Evolutionary conservation across 768 basidiomycete species (phyloP), one percentile per base, ranked within the genome.

Genomic region (Amanita polypyramis): DNA sequence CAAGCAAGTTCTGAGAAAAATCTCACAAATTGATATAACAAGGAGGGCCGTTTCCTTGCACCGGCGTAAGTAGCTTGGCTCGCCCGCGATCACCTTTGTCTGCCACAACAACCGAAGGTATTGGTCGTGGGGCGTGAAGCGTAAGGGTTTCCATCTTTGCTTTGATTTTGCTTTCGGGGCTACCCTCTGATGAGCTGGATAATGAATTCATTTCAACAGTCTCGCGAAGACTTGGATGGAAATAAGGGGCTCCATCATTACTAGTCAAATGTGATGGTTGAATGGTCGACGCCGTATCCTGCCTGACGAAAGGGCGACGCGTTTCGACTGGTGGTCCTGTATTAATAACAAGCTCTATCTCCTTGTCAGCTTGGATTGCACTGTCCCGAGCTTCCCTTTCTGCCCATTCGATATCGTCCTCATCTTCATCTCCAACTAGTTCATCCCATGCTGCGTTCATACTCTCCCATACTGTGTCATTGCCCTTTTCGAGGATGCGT

Each of bases 371-470:
- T 32, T 49, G 34, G 2, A 19, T 34, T 30, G 53, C 42, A 50
- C 42, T 33, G 42, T 44, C 50, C 12, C 60, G 57, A 10, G 62
- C 66, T 42, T 72, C 67, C 2, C 67, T 70, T 41, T 77, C 73
- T 5, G 73, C 72, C 79, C 80, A 81, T 9, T 63, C 65, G n/a
- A 80, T 62, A 19, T 66, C 75, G 50, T 78, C 65, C 8, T 62
- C 65, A 4, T 64, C 62, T 23, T 58, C 59, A 6, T 50, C 66
- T 20, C 55, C 56, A 4, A 72, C 67, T 11, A 76, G 60, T 8
- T 65, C 67, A 43, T 80, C 77, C 77, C 80, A 81, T 10, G 66
- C 67, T 2, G 67, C 68, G 20, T 75, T 72, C 1, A 81, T 66
- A 41, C 79, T 73, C 9, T 74, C 69, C 77, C 77, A 81, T 23